A percentile compares a stretch with the other conserved stretches of the same genome.
Evolutionary conservation across 495 filamentous ascomycete species (phyloP).

Genomic region (Talaromyces ruber): DNA sequence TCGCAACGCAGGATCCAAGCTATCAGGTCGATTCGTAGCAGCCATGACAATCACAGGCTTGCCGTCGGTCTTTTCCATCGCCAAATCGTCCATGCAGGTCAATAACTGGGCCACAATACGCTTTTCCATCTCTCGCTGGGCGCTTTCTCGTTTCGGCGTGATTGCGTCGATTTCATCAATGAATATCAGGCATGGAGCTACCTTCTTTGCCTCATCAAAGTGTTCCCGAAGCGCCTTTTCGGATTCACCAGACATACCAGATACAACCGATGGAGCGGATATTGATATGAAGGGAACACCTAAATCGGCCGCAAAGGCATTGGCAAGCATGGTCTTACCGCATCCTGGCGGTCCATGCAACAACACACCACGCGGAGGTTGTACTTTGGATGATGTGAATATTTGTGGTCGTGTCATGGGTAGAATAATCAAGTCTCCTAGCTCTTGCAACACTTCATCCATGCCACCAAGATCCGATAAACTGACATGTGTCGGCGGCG

Average conservation of each 20-base stretch:
- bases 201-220: conserved; percentile 78
- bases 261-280: conserved; percentile 80
- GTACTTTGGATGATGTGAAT: conserved; percentile 48
- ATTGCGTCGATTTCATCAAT: conserved; percentile 97
- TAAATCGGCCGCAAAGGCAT: conserved; percentile 79
- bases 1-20: conserved; percentile 77
- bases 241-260: conserved; percentile 92
- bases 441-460: conserved; percentile 64
- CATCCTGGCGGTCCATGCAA: conserved; percentile 91
- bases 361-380: conserved; percentile 78
- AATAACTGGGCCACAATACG: conserved; percentile 89
- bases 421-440: conserved; percentile 74
- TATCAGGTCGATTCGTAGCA: conserved; percentile 88
- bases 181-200: conserved; percentile 89
- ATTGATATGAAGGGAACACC: conserved; percentile 83
- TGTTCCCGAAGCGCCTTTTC: conserved; percentile 89
- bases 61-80: conserved; percentile 69
- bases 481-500: conserved; percentile 66
- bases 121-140: conserved; percentile 96
- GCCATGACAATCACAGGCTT: conserved; percentile 92
- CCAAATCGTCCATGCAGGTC: conserved; percentile 80
- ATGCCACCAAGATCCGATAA: conserved; percentile 81
- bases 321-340: conserved; percentile 89
- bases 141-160: conserved; percentile 86
- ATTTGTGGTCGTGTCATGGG: conserved; percentile 70